Percentiles rank a stretch among this genome's conserved stretches.
phyloP scores from a whole-genome alignment of 441 rosid genomes.

The Cnidoscolus chayamansa region DNA sequence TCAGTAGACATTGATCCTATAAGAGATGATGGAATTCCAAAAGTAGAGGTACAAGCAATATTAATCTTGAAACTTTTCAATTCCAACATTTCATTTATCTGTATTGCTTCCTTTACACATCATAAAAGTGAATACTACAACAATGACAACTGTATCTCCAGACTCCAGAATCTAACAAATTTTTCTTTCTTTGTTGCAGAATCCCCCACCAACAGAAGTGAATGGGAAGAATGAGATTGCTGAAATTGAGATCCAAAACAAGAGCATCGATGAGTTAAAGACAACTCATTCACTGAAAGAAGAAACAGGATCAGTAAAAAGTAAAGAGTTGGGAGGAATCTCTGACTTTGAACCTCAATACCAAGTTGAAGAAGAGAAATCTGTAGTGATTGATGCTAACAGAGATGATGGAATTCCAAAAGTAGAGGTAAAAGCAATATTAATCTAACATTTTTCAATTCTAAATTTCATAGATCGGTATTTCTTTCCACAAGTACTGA shows the following conservation, averaged over 20 bases:
- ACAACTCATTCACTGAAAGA: conserved; percentile 7
- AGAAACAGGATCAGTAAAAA: conserved; percentile 18
- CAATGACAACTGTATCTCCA: neutral
- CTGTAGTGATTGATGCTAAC: neutral
- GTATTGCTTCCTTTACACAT: neutral
- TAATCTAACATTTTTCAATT: neutral
- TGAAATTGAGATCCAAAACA: conserved; percentile 21
- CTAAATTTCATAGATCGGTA: neutral
- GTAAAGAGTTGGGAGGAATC: conserved; percentile 11
- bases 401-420: neutral
- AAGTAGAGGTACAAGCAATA: conserved; percentile 5
- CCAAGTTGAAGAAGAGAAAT: conserved; percentile 21
- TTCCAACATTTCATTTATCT: neutral
- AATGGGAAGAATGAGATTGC: conserved; percentile 16
- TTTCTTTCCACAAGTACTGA: neutral
- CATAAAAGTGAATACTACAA: neutral
- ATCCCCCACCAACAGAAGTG: conserved; percentile 13
- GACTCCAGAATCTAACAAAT: neutral
- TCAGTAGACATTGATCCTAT: neutral
- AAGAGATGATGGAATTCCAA: neutral
- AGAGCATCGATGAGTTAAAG: conserved; percentile 19
- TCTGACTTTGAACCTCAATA: conserved; percentile 25
- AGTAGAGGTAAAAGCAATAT: conserved; percentile 9
- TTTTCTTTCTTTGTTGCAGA: neutral
- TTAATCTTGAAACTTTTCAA: neutral